phyloP scores from a whole-genome alignment of 2,329 filamentous ascomycete genomes.

The Aspergillus ustus region DNA sequence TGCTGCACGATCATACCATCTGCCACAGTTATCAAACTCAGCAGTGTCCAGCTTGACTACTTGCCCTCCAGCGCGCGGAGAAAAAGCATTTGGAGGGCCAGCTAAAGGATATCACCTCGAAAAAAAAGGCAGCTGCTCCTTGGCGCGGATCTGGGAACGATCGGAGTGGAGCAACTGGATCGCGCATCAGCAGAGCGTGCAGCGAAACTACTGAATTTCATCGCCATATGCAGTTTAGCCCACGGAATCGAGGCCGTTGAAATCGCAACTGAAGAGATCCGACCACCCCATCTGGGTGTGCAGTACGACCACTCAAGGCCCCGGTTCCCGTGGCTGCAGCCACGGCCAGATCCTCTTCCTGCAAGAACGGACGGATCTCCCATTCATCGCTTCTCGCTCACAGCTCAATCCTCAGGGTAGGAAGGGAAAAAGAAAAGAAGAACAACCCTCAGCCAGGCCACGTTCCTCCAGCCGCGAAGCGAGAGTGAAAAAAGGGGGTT shows the following conservation, averaged over 20 bases:
- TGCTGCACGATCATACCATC: neutral
- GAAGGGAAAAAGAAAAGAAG: neutral
- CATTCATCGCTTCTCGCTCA: neutral
- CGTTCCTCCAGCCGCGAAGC: slow-evolving; percentile 1
- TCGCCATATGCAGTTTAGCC: slow-evolving; percentile 22
- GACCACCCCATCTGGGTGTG: slow-evolving; percentile 21
- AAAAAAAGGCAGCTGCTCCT: slow-evolving; percentile 13
- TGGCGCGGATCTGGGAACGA: slow-evolving; percentile 30
- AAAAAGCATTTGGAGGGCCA: neutral
- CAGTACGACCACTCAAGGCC: slow-evolving; percentile 19
- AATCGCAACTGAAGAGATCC: slow-evolving; percentile 27
- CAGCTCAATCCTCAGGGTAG: neutral
- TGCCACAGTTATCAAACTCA: neutral
- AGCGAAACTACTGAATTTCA: slow-evolving; percentile 10
- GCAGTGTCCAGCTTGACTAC: neutral
- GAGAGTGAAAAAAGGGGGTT: slow-evolving; percentile 4
- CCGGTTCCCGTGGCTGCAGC: slow-evolving; percentile 18
- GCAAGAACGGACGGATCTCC: slow-evolving; percentile 19
- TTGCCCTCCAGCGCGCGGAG: neutral
- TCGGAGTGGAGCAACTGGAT: slow-evolving; percentile 29
- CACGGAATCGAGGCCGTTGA: slow-evolving; percentile 22
- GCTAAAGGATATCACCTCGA: neutral
- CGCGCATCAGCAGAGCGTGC: slow-evolving; percentile 24
- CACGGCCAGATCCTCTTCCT: slow-evolving; percentile 26
- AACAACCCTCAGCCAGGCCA: neutral